Evolutionary conservation across 805 yeast species (phyloP), one percentile per base, ranked within the genome.

Genomic region (Yamadazyma nakazawae): DNA sequence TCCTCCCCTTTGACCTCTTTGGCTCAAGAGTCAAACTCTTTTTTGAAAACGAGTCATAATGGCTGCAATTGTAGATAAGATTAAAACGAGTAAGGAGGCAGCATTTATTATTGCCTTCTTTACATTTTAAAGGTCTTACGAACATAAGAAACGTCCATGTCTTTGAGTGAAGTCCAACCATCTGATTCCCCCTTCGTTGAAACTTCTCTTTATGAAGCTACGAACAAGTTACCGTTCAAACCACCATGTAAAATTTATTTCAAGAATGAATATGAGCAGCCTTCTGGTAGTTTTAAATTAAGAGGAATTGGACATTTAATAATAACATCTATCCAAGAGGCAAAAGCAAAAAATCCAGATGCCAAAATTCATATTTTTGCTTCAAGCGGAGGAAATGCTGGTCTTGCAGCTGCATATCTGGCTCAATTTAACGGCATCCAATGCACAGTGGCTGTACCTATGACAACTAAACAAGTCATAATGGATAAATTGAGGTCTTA

Each of bases 281-380:
- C 84, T 8, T 72, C 81, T 7, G 83, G 84, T 1, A 74, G 80
- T 47, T 80, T 80, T 62, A 80, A 80, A 57, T 64, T 79, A 28
- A 64, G 84, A 51, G 84, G 84, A 0, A 69, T 80, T 24, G 81
- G 84, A 5, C 59, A 76, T 49, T 62, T 78, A 44, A 70, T 80
- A 30, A 51, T 59, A 14, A 54, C 59, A 13, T 62, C 67, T 7
- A 59, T 74, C 0, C 55, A 54, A 0, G 53, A 54, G 14, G 68
- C 71, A 1, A 53, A 56, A 5, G 54, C 49, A 14, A 54, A 55
- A 25, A 37, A 35, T 7, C 53, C 51, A 61, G 70, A 18, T 19
- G 43, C 43, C 10, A 30, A 19, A 24, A 55, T 64, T 24, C 55
- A 56, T 9, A 59, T 63, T 2, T 61, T 56, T 47, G 62, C 65